Percentiles rank a stretch among this genome's conserved stretches.
Conservation (phyloP, 208 protist genomes). For the Blechomonas ayalai region DNA sequence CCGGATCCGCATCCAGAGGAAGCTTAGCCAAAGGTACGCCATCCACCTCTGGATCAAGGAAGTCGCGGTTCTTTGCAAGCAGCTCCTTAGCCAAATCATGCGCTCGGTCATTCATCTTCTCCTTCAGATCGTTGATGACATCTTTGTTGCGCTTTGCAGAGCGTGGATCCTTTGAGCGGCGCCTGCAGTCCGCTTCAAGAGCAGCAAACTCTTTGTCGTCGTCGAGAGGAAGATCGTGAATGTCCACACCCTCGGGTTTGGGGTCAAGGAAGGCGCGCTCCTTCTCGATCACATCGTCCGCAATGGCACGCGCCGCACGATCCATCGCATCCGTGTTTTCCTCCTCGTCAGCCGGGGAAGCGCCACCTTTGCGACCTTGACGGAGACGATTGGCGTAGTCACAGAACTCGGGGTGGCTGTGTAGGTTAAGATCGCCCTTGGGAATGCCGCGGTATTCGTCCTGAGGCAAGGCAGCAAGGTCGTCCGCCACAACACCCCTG, state of each 20-base stretch:
- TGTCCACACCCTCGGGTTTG: constrained; percentile 65
- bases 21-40: constrained; percentile 58
- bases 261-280: constrained; percentile 72
- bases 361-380: constrained; percentile 4
- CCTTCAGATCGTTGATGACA: constrained; percentile 56
- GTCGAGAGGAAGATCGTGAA: constrained; percentile 71
- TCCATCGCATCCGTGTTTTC: constrained; percentile 40
- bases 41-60: constrained; percentile 67
- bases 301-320: constrained; percentile 39
- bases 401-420: constrained; percentile 54
- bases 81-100: constrained; percentile 52
- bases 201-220: constrained; percentile 59
- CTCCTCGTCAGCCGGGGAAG: constrained; percentile 4
- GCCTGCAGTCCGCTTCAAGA: constrained; percentile 65
- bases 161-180: constrained; percentile 43
- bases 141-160: constrained; percentile 58
- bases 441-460: constrained; percentile 56
- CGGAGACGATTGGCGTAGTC: constrained; percentile 48
- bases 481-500: constrained; percentile 38
- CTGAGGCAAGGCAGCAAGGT: constrained; percentile 38
- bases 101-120: constrained; percentile 59
- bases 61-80: constrained; percentile 51
- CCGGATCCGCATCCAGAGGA: constrained; percentile 60
- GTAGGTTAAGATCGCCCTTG: constrained; percentile 64
- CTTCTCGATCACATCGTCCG: constrained; percentile 49